Conservation (phyloP, 805 yeast species). For the Nakazawaea peltata region DNA sequence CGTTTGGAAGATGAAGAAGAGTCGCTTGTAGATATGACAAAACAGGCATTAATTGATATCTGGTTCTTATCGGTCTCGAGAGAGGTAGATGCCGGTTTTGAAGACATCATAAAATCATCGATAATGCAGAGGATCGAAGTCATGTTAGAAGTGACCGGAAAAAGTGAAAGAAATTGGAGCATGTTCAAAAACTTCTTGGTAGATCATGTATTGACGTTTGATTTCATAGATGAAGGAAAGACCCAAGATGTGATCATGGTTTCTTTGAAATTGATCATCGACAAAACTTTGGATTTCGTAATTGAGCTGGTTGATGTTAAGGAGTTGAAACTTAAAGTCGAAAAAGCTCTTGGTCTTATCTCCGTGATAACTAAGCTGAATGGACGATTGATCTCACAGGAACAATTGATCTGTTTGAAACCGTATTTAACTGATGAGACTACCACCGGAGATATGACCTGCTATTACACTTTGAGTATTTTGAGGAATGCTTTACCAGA, state of each 20-base stretch:
- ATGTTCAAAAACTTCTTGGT: constrained; percentile 41
- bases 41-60: constrained; percentile 24
- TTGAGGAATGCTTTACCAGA: constrained; percentile 41
- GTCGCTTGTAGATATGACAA: constrained; percentile 34
- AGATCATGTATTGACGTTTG: constrained; percentile 29
- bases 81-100: neutral
- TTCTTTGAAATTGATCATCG: constrained; percentile 23
- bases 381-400: constrained; percentile 48
- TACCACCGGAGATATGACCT: constrained; percentile 28
- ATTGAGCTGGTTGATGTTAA: constrained; percentile 26
- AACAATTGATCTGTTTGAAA: constrained; percentile 57
- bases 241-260: constrained; percentile 10
- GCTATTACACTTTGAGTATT: constrained; percentile 45
- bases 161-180: constrained; percentile 30
- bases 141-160: constrained; percentile 29
- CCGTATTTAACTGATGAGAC: constrained; percentile 51
- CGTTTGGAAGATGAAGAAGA: constrained; percentile 70
- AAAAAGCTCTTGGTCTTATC: constrained; percentile 38
- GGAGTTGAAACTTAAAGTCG: constrained; percentile 18
- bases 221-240: constrained; percentile 14
- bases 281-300: constrained; percentile 26
- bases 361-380: constrained; percentile 48
- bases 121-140: constrained; percentile 18
- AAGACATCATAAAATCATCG: neutral
- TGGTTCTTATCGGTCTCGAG: constrained; percentile 21